Conservation (phyloP, 2,329 filamentous ascomycete genomes). For the Leptosphaerulina australis region DNA sequence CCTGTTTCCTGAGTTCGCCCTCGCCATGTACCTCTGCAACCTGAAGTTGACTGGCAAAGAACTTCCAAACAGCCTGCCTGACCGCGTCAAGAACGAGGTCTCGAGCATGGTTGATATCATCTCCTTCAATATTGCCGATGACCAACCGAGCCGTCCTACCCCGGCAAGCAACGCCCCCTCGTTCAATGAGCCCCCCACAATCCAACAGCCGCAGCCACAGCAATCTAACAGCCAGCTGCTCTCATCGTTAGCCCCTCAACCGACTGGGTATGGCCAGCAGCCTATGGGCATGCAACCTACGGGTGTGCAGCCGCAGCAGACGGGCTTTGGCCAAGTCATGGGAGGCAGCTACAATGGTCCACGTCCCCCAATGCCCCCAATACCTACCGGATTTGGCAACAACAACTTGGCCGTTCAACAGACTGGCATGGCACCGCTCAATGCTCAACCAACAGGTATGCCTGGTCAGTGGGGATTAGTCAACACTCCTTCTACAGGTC, state of each 20-base stretch:
- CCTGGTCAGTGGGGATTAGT: constrained; percentile 99
- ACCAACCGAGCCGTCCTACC: constrained; percentile 59
- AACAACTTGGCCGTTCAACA: constrained; percentile 62
- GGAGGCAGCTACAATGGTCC: constrained; percentile 80
- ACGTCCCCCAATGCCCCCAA: constrained; percentile 76
- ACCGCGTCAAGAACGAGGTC: constrained; percentile 91
- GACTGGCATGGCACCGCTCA: constrained; percentile 71
- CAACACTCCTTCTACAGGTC: constrained; percentile 84
- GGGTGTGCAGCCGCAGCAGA: constrained; percentile 54
- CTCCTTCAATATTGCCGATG: constrained; percentile 87
- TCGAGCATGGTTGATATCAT: constrained; percentile 99
- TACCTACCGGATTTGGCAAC: constrained; percentile 65
- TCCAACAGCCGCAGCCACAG: constrained; percentile 64
- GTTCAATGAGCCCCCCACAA: constrained; percentile 65
- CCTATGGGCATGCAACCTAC: constrained; percentile 54
- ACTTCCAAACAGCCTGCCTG: constrained; percentile 75
- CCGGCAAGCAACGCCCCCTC: constrained; percentile 70
- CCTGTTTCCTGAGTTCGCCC: constrained; percentile 94
- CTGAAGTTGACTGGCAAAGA: constrained; percentile 86
- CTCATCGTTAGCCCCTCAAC: constrained; percentile 60
- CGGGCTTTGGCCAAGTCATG: constrained; percentile 69
- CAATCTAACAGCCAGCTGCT: constrained; percentile 70
- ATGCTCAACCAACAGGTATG: constrained; percentile 90
- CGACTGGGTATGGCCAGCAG: constrained; percentile 64
- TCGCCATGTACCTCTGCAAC: constrained; percentile 99